Base-by-base conservation (phyloP, 805 yeast genomes). In the Clavispora santaluciae region DNA sequence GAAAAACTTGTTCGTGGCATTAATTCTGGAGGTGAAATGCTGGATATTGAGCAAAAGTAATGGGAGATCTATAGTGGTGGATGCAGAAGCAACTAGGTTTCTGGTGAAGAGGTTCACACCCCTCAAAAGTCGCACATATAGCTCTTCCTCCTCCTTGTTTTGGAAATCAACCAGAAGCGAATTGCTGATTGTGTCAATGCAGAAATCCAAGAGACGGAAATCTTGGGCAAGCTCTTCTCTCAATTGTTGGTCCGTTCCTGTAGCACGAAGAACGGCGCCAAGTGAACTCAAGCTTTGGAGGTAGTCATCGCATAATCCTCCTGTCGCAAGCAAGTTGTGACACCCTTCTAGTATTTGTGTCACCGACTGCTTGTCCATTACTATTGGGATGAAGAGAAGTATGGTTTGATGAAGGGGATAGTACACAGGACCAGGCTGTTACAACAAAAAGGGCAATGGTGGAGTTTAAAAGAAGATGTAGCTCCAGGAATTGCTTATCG, bases 101-200 rank as follows among this genome's bases (percentile, higher is more conserved):
- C 84, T 58, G 22, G 69, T 57, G n/a, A 78, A 41, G n/a, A 79
- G 45, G 1, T 76, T 41, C 1, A 69, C 48, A 1, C 80, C 84
- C 49, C 82, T 60, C 3, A 72, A 40, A 3, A 70, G 45, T 33
- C 83, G 58, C 6, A 60, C 21, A 21, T 53, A 49, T 6, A 42
- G 28, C 2, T 35, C 30, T 6, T 23, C 21, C 3, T 49, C 39
- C 12, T 38, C 39, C 6, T 15, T 23, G 7, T 21, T 13, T 9
- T 26, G 6, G 5, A 35, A 20, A 4, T 38, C 40, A 16, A 42
- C 13, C 42, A 42, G 45, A 10, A 44, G 41, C 17, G 53, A 37
- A 4, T 34, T 36, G 11, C 42, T 39, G 24, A 51, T 15, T 3
- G 41, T 36, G 18, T 43, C 45, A 11, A 37, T 35, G 16, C 45